phyloP scores from a whole-genome alignment of 306 rosid genomes.

The Acacia crassicarpa region DNA sequence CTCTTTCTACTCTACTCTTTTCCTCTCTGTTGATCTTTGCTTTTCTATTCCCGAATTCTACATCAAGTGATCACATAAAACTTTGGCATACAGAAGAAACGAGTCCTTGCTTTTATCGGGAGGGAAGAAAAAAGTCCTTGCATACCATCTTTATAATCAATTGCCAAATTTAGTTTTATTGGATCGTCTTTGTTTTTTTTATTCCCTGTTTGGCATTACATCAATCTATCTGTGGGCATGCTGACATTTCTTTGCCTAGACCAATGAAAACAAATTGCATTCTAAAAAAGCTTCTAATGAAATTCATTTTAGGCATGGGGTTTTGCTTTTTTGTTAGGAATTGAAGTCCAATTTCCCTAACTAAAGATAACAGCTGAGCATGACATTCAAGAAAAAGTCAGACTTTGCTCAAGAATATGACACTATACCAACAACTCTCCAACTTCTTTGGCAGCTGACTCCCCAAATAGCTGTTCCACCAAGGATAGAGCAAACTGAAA shows the following conservation, averaged over 20 bases:
- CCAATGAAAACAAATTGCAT: background rate
- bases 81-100: conserved; percentile 9
- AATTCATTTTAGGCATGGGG: background rate
- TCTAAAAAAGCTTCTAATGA: background rate
- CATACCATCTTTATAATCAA: background rate
- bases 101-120: background rate
- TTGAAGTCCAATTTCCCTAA: background rate
- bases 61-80: background rate
- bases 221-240: background rate
- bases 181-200: background rate
- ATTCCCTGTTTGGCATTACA: background rate
- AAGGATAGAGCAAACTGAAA: conserved; percentile 80
- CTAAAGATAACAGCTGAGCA: background rate
- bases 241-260: background rate
- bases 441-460: conserved; percentile 67
- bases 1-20: background rate
- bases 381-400: background rate
- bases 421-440: conserved; percentile 68
- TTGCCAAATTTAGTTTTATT: conserved; percentile 10
- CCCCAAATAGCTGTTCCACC: conserved; percentile 83
- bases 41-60: background rate
- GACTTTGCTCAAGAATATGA: background rate
- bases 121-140: background rate
- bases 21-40: background rate
- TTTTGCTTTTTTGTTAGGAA: background rate